Evolutionary conservation across 2,329 filamentous ascomycete species (phyloP).

Genomic region (Neurospora crassa): DNA sequence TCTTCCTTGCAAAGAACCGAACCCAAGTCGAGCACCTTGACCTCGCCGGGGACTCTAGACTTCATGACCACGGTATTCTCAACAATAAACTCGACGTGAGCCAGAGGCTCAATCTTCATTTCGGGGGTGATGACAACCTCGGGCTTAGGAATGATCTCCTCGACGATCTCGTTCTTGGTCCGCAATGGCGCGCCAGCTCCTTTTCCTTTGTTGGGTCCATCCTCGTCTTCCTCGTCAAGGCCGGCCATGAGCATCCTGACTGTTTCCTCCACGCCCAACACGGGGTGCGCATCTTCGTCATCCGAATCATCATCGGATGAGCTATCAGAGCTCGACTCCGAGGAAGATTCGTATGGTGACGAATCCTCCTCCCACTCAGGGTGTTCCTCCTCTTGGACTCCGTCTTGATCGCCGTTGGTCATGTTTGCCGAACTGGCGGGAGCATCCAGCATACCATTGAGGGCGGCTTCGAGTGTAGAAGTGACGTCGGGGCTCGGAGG

Average conservation of each 20-base stretch:
- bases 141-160: slow-evolving; percentile 60
- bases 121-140: slow-evolving; percentile 68
- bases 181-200: slow-evolving; percentile 44
- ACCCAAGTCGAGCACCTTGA: slow-evolving; percentile 73
- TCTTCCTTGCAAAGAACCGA: slow-evolving; percentile 75
- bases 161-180: slow-evolving; percentile 70
- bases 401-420: background rate
- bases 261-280: slow-evolving; percentile 73
- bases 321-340: slow-evolving; percentile 49
- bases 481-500: slow-evolving; percentile 30
- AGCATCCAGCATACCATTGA: slow-evolving; percentile 26
- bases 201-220: slow-evolving; percentile 30
- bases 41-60: slow-evolving; percentile 69
- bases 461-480: slow-evolving; percentile 33
- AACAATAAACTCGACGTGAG: slow-evolving; percentile 65
- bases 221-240: slow-evolving; percentile 69
- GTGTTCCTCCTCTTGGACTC: slow-evolving; percentile 25
- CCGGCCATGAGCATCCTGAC: slow-evolving; percentile 76
- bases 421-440: background rate
- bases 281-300: slow-evolving; percentile 57
- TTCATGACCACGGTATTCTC: slow-evolving; percentile 72
- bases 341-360: slow-evolving; percentile 63
- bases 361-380: slow-evolving; percentile 83
- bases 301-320: slow-evolving; percentile 43
- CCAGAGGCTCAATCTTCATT: slow-evolving; percentile 69